Evolutionary conservation across 257 asterid species (phyloP).

Genomic region (Verbascum thapsus): DNA sequence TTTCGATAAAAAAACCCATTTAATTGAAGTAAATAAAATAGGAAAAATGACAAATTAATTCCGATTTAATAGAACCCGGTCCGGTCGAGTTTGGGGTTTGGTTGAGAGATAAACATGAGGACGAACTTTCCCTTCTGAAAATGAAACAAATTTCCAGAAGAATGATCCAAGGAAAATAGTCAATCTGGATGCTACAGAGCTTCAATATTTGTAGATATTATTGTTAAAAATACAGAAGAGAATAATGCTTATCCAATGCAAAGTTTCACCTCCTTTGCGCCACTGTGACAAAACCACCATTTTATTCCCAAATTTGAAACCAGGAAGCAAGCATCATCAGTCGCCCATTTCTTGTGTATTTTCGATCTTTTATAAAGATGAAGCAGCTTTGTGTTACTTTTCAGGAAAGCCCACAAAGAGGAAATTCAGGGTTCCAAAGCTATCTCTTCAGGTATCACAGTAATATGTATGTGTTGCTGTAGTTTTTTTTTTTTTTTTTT

Average conservation of each 20-base stretch:
- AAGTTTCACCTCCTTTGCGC: constrained; percentile 49
- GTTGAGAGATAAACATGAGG: constrained; percentile 38
- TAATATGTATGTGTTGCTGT: constrained; percentile 12
- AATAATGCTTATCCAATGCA: constrained; percentile 69
- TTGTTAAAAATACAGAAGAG: background rate
- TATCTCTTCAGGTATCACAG: constrained; percentile 46
- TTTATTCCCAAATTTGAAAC: constrained; percentile 41
- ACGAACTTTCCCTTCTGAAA: constrained; percentile 44
- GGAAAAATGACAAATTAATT: background rate
- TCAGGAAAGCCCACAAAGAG: constrained; percentile 42
- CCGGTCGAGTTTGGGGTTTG: constrained; percentile 20
- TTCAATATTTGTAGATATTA: constrained; percentile 26
- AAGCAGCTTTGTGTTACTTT: constrained; percentile 28
- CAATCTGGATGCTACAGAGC: constrained; percentile 50
- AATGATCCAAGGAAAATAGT: constrained; percentile 34
- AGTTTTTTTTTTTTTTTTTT: background rate
- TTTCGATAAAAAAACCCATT: too few species aligned
- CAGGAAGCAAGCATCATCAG: constrained; percentile 30
- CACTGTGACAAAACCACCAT: constrained; percentile 43
- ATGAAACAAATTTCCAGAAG: too few species aligned
- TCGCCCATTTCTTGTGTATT: constrained; percentile 38
- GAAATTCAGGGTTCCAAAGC: constrained; percentile 40
- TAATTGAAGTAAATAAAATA: too few species aligned
- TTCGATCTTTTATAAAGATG: constrained; percentile 29
- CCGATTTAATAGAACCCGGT: constrained; percentile 25